phyloP scores from a whole-genome alignment of 2,329 filamentous ascomycete species.

The Macrophomina tecta region DNA sequence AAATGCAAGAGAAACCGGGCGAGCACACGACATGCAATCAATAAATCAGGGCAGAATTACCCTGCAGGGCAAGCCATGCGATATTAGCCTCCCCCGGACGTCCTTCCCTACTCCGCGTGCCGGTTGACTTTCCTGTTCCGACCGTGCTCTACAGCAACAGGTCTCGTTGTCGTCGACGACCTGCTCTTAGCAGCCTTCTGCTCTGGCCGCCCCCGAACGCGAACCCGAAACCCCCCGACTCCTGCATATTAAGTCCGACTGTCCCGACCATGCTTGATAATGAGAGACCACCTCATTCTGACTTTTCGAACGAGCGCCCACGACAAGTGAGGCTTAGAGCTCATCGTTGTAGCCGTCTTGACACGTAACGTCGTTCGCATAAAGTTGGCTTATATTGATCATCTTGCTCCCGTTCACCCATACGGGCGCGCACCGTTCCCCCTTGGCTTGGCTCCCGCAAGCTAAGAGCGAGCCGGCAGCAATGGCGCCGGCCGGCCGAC shows the following conservation, averaged over 20 bases:
- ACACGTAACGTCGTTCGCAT: conserved; percentile 25
- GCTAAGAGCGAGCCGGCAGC: neutral
- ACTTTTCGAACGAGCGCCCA: neutral
- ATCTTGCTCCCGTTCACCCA: conserved; percentile 10
- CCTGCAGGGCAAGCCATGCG: conserved; percentile 6
- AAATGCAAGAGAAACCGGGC: neutral
- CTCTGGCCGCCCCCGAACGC: neutral
- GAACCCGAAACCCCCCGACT: neutral
- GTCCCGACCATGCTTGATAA: neutral
- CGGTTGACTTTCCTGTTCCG: conserved; percentile 16
- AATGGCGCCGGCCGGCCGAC: neutral
- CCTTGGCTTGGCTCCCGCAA: conserved; percentile 20
- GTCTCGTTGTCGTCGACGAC: no score
- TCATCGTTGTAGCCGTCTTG: conserved; percentile 2
- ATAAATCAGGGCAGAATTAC: neutral
- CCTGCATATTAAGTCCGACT: conserved; percentile 8
- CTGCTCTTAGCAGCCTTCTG: neutral
- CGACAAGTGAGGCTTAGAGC: conserved; percentile 17
- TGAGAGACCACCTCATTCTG: neutral
- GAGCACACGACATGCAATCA: conserved; percentile 11
- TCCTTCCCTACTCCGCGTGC: conserved; percentile 3
- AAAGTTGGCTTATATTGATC: conserved; percentile 23
- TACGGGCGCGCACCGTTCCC: conserved; percentile 16
- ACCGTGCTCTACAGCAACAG: neutral
- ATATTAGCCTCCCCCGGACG: conserved; percentile 7